Conservation (phyloP, 768 basidiomycete genomes). For the Rhizopogon salebrosus region DNA sequence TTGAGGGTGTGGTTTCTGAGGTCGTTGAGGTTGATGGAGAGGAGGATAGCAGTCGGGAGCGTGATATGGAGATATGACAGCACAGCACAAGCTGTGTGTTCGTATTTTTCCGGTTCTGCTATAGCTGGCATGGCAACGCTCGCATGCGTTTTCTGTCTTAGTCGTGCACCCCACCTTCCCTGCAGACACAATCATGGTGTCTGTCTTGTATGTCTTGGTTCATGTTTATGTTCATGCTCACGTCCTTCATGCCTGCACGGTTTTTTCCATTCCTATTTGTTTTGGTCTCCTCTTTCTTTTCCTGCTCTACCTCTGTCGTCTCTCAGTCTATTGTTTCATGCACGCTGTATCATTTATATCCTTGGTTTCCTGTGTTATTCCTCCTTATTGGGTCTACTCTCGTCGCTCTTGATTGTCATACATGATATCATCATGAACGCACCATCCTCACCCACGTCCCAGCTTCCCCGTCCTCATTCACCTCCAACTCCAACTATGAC, state of each 20-base stretch:
- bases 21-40: neutral
- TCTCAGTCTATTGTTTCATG: no score
- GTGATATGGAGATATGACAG: neutral
- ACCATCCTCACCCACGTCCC: neutral
- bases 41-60: neutral
- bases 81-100: no score
- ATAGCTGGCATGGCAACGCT: no score
- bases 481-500: neutral
- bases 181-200: no score
- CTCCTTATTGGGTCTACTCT: constrained; percentile 1
- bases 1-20: neutral
- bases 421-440: neutral
- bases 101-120: no score
- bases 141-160: no score
- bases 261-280: neutral
- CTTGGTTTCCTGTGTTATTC: constrained; percentile 1
- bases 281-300: neutral
- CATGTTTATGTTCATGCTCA: neutral
- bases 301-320: no score
- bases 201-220: no score
- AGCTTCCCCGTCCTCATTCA: neutral
- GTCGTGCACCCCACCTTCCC: no score
- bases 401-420: neutral
- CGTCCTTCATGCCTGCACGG: neutral
- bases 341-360: constrained; percentile 1